Base-by-base conservation (phyloP, 2,329 filamentous ascomycete genomes). In the Fonsecaea monophora region DNA sequence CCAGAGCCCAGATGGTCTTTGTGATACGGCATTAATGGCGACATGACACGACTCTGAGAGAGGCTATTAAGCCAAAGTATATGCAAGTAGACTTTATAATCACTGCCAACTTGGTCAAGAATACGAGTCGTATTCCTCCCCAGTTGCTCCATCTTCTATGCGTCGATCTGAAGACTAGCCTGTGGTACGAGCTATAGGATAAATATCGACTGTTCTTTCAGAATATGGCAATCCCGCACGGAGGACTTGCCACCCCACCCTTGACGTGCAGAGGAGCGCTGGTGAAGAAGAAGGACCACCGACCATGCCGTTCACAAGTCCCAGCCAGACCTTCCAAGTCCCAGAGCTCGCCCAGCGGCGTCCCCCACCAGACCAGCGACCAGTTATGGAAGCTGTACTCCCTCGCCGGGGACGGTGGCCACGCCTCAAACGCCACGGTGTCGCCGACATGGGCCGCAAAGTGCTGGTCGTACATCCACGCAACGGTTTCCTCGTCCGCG, bases 401-500 rank as follows among this genome's bases (percentile, higher is more conserved):
- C 12, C 30, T 37, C 2, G 53, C 32, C 53, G n/a, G 53, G n/a
- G n/a, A 35, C 8, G 85, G 84, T 2, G 88, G 87, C 76, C 86
- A 85, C 0, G 84, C 82, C 78, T 92, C 89, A 68, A 91, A 90
- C 0, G 84, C 81, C 21, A 84, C 85, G 13, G 83, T 79, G 74
- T 92, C 90, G 0, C 87, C 86, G 0, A 84, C 87, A 0, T 89
- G 88, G 0, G 85, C 87, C 0, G 89, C 82, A 71, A 92, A 91
- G 58, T 88, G 87, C 69, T 84, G 85, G 73, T 92, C 87, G 79
- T 90, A 89, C 65, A 91, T 68, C 89, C 89, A 92, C 61, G 85
- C 83, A 4, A 86, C 78, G 2, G 87, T 83, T 48, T 83, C 83
- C 55, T 85, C 77, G 59, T 85, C 83, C 67, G 85, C 83, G 45